Percentiles rank a stretch among this genome's conserved stretches.
phyloP scores from a whole-genome alignment of 208 protist genomes.

The Trichomonas tenax region DNA sequence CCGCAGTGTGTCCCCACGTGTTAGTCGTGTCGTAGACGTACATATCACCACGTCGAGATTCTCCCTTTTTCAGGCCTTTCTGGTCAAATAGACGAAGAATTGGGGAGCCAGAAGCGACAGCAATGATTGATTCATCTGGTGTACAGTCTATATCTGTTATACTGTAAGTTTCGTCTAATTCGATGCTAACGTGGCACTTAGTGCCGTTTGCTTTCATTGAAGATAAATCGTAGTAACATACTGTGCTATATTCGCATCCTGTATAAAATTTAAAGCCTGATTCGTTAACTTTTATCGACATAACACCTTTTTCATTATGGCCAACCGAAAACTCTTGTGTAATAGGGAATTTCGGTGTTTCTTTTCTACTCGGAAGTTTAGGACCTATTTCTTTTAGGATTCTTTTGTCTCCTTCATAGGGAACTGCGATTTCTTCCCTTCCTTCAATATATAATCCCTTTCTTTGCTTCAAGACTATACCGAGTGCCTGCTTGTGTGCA shows the following conservation, averaged over 20 bases:
- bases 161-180: neutral
- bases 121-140: neutral
- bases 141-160: neutral
- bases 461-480: no score
- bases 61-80: neutral
- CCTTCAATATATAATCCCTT: no score
- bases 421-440: no score
- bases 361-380: neutral
- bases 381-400: neutral
- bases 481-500: no score
- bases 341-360: neutral
- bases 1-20: neutral
- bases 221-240: neutral
- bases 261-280: neutral
- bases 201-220: neutral
- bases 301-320: neutral
- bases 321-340: slow-evolving; percentile 2
- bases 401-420: no score
- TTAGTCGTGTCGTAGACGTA: neutral
- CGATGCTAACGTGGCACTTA: neutral
- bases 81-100: neutral
- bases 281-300: neutral
- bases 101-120: neutral
- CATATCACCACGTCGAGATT: neutral
- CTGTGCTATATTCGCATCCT: neutral